Base-by-base conservation (phyloP, 2,329 filamentous ascomycete species). In the Colletotrichum chrysophilum region DNA sequence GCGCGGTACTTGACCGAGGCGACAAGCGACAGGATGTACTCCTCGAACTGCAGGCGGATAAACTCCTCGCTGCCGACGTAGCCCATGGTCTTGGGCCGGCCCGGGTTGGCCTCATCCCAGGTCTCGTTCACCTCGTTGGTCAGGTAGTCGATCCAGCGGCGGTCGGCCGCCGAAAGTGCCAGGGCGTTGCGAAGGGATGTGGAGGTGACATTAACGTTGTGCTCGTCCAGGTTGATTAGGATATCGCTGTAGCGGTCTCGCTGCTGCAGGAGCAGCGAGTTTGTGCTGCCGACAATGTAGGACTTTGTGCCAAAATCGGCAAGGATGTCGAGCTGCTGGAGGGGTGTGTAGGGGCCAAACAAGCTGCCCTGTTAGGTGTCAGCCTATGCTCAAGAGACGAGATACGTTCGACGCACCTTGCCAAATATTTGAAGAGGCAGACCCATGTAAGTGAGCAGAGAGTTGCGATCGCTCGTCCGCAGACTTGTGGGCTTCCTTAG, bases 11-110 rank as follows among this genome's bases (percentile, higher is more conserved):
- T 98, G 79, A 96, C 94, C 1, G 95, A 93, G 0, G 96, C 95
- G 58, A 98, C 91, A 77, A 99, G 90, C 0, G 96, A 95, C 28
- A 98, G 90, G 7, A 99, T 90, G 82, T 99, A 99, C 81, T 98
- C 96, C 85, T 99, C 97, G 77, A 99, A 99, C 81, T 98, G 96
- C 55, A 98, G 91, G 34, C 97, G 92, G 80, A 99, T 99, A 81
- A 98, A 98, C 83, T 98, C 97, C 85, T 99, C 97, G 77, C 96
- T 98, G 34, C 97, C 97, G 48, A 95, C 93, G 81, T 98, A 99
- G 34, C 96, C 96, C 88, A 98, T 93, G 3, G 95, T 98, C 81
- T 96, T 98, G n/a, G 97, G 97, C 64, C 95, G 91, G 77, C 92
- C 92, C 0, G 97, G 97, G 81, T 98, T 96, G 6, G 92, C 88